phyloP scores from a whole-genome alignment of 768 basidiomycete species.

The Paxillus rubicundulus region DNA sequence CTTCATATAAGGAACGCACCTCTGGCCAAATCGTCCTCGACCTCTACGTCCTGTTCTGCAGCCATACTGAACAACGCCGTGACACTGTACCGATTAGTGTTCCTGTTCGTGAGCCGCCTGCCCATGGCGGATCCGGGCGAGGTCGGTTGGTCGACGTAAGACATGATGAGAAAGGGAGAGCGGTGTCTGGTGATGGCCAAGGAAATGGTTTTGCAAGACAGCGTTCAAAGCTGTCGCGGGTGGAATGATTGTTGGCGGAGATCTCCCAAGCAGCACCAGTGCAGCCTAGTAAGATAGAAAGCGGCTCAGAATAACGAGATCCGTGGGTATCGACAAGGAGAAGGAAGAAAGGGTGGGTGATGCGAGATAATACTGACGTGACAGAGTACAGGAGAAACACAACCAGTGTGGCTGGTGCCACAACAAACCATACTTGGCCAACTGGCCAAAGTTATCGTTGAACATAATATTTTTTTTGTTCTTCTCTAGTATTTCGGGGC shows the following conservation, averaged over 20 bases:
- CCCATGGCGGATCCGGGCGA: conserved; percentile 66
- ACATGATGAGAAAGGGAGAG: conserved; percentile 37
- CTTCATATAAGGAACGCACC: conserved; percentile 47
- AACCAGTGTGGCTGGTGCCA: conserved; percentile 6
- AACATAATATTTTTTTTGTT: too few relatives aligned
- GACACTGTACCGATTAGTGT: conserved; percentile 94
- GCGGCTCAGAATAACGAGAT: conserved; percentile 16
- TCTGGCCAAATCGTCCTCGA: conserved; percentile 94
- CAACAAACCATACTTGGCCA: too few relatives aligned
- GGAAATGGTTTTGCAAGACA: conserved; percentile 2
- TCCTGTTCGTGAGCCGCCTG: conserved; percentile 83
- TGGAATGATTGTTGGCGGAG: conserved; percentile 2
- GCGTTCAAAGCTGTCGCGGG: conserved; percentile 3
- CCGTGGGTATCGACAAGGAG: conserved; percentile 38
- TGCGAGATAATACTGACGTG: conserved; percentile 1
- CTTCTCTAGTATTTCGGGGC: too few relatives aligned
- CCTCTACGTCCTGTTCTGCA: conserved; percentile 97
- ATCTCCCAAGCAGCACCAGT: conserved; percentile 41
- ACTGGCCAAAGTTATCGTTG: too few relatives aligned
- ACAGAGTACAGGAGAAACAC: not conserved
- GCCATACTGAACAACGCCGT: conserved; percentile 97
- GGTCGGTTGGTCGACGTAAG: conserved; percentile 58
- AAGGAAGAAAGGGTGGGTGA: conserved; percentile 7
- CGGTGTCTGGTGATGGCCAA: not conserved
- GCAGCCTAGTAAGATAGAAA: conserved; percentile 24